A percentile compares a stretch with the other conserved stretches of the same genome.
These are phyloP conservation scores for Colletotrichum noveboracense DNA, from an alignment of 2,329 filamentous ascomycete species.

Conservation along the genomic window DNA sequence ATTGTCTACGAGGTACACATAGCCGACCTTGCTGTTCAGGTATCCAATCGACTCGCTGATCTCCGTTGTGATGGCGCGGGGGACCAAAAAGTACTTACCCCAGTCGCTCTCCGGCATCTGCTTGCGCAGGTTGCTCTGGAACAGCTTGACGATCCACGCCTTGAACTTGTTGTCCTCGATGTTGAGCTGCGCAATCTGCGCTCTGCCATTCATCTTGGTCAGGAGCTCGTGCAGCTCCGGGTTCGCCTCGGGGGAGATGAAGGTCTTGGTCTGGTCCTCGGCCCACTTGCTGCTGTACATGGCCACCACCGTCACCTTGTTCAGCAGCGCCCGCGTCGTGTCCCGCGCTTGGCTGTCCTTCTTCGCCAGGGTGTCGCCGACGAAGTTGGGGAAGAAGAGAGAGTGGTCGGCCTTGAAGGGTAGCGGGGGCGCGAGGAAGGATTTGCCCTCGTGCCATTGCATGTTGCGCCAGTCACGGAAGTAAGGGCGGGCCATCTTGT, in stretches of 20 bases:
- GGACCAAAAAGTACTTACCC: conserved; percentile 67
- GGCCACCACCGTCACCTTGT: conserved; percentile 78
- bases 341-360: conserved; percentile 58
- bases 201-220: conserved; percentile 51
- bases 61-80: conserved; percentile 62
- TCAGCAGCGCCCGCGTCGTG: conserved; percentile 77
- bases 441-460: conserved; percentile 84
- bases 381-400: conserved; percentile 93
- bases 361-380: conserved; percentile 76
- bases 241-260: conserved; percentile 70
- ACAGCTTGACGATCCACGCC: conserved; percentile 62
- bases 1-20: conserved; percentile 88
- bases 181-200: conserved; percentile 85
- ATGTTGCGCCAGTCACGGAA: conserved; percentile 96
- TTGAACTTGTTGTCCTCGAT: conserved; percentile 81
- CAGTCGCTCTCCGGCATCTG: conserved; percentile 57
- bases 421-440: conserved; percentile 84
- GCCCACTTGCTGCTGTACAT: conserved; percentile 88
- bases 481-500: conserved; percentile 84
- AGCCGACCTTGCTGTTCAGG: conserved; percentile 90
- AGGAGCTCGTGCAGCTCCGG: conserved; percentile 71
- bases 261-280: conserved; percentile 77
- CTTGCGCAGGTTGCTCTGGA: conserved; percentile 57
- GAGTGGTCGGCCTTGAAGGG: conserved; percentile 83
- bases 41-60: conserved; percentile 70